Evolutionary conservation across 768 basidiomycete genomes (phyloP).

Genomic region (Leccinellum luteum): DNA sequence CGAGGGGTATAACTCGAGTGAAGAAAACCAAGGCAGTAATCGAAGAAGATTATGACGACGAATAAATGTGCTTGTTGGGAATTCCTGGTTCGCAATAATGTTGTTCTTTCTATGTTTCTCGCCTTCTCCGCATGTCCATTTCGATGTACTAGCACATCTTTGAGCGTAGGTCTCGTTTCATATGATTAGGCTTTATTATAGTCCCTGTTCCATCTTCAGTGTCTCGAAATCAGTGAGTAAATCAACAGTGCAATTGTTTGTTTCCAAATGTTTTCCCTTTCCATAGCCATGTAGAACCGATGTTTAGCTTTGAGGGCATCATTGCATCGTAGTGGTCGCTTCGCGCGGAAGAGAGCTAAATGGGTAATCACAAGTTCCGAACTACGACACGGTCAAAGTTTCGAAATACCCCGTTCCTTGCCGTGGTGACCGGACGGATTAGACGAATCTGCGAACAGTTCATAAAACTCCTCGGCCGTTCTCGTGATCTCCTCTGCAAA

Average conservation of each 20-base stretch:
- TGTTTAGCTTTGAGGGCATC: neutral
- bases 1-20: conserved; percentile 27
- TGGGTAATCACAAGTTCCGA: neutral
- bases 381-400: conserved; percentile 12
- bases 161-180: conserved; percentile 4
- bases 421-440: neutral
- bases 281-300: neutral
- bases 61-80: conserved; percentile 13
- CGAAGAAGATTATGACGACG: conserved; percentile 41
- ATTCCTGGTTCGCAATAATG: neutral
- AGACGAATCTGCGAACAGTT: conserved; percentile 40
- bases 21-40: conserved; percentile 46
- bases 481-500: conserved; percentile 68
- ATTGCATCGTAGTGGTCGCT: neutral
- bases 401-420: conserved; percentile 8
- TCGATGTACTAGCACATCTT: conserved; percentile 10
- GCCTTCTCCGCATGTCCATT: neutral
- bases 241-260: neutral
- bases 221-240: neutral
- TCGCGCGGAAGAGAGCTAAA: neutral
- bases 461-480: conserved; percentile 68
- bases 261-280: neutral
- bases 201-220: neutral
- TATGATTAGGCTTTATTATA: conserved; percentile 4
- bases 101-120: conserved; percentile 8